Evolutionary conservation across 371 early-diverging fungal genomes (phyloP).

Genomic region (Rhizopus delemar): DNA sequence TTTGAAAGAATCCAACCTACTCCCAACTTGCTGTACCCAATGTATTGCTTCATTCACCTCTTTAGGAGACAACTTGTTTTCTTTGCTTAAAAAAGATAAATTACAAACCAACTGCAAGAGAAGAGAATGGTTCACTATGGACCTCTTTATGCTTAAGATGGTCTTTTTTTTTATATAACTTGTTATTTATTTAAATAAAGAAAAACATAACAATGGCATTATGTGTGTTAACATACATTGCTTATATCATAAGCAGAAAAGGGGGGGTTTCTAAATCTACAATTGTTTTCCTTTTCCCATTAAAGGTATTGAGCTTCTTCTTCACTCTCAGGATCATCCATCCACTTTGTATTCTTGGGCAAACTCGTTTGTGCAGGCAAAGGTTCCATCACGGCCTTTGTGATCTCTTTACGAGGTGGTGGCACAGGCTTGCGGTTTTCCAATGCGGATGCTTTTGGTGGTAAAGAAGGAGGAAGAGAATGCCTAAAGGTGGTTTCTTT

Average conservation of each 20-base stretch:
- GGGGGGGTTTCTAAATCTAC: not conserved
- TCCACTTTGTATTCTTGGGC: conserved; percentile 30
- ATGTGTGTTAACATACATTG: conserved; percentile 1
- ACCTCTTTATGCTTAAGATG: no score
- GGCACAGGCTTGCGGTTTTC: not conserved
- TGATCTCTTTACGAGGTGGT: conserved; percentile 3
- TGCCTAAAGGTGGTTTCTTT: no score
- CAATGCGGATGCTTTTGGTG: not conserved
- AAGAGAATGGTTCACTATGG: no score
- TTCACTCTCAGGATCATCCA: conserved; percentile 40
- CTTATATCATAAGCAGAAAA: not conserved
- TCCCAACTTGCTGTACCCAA: no score
- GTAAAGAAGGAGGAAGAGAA: conserved; percentile 6
- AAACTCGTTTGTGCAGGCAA: not conserved
- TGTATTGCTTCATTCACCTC: no score
- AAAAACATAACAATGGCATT: no score
- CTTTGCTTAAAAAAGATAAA: no score
- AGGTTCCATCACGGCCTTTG: not conserved
- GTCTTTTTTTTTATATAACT: no score
- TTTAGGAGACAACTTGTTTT: no score
- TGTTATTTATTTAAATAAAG: no score
- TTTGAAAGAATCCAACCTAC: no score
- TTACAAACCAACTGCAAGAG: no score
- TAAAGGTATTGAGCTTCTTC: conserved; percentile 22
- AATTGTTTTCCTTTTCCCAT: conserved; percentile 3